Percentiles rank a stretch among this genome's conserved stretches.
phyloP scores from a whole-genome alignment of 2,329 filamentous ascomycete genomes.

The Paraconiothyrium brasiliense region DNA sequence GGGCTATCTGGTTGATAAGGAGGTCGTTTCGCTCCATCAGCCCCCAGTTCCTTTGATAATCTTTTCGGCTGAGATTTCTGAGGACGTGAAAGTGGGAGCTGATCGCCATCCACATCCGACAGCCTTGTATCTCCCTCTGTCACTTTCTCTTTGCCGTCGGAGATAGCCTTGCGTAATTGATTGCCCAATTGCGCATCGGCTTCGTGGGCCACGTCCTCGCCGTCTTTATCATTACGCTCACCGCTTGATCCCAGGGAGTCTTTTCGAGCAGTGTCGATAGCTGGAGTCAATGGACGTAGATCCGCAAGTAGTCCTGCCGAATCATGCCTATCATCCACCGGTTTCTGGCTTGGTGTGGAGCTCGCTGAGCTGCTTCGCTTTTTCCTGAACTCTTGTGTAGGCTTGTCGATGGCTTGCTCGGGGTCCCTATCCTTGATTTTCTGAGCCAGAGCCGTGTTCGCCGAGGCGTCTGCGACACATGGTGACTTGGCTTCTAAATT shows the following conservation, averaged over 20 bases:
- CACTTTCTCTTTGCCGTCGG: neutral
- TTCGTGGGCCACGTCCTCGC: neutral
- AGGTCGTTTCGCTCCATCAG: neutral
- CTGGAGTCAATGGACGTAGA: neutral
- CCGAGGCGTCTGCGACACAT: neutral
- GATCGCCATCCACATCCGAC: neutral
- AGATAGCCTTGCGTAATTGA: neutral
- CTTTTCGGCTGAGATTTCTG: neutral
- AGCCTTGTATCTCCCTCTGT: neutral
- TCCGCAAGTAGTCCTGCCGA: neutral
- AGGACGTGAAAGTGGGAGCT: neutral
- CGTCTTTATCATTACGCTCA: neutral
- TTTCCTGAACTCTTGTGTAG: neutral
- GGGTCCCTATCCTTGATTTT: neutral
- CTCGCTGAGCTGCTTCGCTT: neutral
- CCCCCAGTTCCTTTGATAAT: neutral
- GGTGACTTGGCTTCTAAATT: neutral
- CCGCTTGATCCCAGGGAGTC: neutral
- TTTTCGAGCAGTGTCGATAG: neutral
- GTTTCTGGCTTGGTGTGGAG: neutral
- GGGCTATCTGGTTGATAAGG: neutral
- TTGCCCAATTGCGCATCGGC: neutral
- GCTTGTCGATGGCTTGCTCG: constrained; percentile 5
- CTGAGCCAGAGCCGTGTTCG: neutral
- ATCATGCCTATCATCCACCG: neutral